Evolutionary conservation across 2,329 filamentous ascomycete species (phyloP).

Genomic region (Sphaerulina vaccinii): DNA sequence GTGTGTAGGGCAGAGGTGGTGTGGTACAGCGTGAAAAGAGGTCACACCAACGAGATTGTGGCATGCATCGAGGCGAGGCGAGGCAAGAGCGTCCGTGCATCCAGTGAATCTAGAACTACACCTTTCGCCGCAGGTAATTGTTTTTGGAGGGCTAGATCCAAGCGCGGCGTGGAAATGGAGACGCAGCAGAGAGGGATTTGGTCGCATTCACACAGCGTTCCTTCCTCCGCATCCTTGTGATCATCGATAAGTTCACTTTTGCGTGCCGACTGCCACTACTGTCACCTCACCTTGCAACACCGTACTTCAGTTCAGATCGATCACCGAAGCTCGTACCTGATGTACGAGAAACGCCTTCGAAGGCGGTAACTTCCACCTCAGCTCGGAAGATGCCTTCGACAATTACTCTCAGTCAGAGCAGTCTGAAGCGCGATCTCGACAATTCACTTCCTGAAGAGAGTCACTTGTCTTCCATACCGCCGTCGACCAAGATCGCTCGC

Average conservation of each 20-base stretch:
- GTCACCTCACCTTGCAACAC: not conserved
- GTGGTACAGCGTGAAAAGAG: not conserved
- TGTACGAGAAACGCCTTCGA: slow-evolving; percentile 9
- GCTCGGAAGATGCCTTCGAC: slow-evolving; percentile 17
- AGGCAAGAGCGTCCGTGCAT: not conserved
- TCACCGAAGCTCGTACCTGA: not conserved
- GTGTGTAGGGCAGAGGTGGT: too few relatives aligned
- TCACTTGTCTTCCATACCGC: too few relatives aligned
- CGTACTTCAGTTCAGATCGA: not conserved
- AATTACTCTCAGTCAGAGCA: too few relatives aligned
- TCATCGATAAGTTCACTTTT: too few relatives aligned
- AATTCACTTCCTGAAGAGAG: too few relatives aligned
- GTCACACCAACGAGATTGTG: not conserved
- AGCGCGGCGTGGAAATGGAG: too few relatives aligned
- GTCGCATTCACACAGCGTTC: too few relatives aligned
- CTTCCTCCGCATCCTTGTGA: too few relatives aligned
- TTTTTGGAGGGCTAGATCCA: slow-evolving; percentile 1
- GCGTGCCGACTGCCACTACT: not conserved
- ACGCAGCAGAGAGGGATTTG: too few relatives aligned
- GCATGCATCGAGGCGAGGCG: not conserved
- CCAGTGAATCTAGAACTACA: not conserved
- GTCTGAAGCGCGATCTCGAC: slow-evolving; percentile 28
- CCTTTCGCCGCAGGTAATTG: not conserved
- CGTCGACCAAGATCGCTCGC: slow-evolving; percentile 9
- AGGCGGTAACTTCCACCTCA: slow-evolving; percentile 27